These are phyloP conservation scores for Nakaseomyces glabratus DNA, from an alignment of 1,139 yeast species.

Conservation along the genomic window DNA sequence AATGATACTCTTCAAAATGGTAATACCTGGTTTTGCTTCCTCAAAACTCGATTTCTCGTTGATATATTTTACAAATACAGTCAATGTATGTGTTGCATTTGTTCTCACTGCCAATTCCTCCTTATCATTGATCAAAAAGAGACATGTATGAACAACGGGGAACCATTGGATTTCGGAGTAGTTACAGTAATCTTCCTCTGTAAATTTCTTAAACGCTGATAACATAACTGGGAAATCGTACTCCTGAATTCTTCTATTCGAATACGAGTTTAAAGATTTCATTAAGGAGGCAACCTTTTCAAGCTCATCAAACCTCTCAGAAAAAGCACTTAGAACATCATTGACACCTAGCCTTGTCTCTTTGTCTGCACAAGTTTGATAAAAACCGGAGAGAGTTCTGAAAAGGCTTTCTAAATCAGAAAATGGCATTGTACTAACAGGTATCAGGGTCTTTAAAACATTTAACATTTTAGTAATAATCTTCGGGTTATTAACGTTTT, in stretches of 20 bases:
- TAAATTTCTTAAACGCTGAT: slow-evolving; percentile 55
- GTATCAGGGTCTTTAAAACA: slow-evolving; percentile 48
- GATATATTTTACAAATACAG: slow-evolving; percentile 55
- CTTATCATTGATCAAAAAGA: slow-evolving; percentile 67
- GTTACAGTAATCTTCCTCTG: slow-evolving; percentile 42
- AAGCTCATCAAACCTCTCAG: slow-evolving; percentile 41
- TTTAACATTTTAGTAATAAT: slow-evolving; percentile 54
- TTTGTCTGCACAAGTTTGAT: slow-evolving; percentile 50
- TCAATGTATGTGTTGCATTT: slow-evolving; percentile 61
- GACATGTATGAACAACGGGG: slow-evolving; percentile 60
- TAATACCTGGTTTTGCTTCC: slow-evolving; percentile 35
- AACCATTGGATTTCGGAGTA: slow-evolving; percentile 62
- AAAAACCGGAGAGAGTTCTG: slow-evolving; percentile 47
- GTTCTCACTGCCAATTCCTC: slow-evolving; percentile 76
- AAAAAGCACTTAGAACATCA: slow-evolving; percentile 50
- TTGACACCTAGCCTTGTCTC: slow-evolving; percentile 55
- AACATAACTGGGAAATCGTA: slow-evolving; percentile 74
- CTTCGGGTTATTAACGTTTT: slow-evolving; percentile 42
- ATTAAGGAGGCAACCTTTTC: slow-evolving; percentile 43
- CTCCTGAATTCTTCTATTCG: slow-evolving; percentile 53
- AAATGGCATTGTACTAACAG: slow-evolving; percentile 45
- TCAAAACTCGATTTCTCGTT: slow-evolving; percentile 33
- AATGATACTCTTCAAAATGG: slow-evolving; percentile 45
- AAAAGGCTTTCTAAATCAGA: slow-evolving; percentile 48
- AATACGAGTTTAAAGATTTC: slow-evolving; percentile 60